These are phyloP conservation scores for Tylopilus intermedius DNA, from an alignment of 768 basidiomycete genomes.

Conservation along the genomic window DNA sequence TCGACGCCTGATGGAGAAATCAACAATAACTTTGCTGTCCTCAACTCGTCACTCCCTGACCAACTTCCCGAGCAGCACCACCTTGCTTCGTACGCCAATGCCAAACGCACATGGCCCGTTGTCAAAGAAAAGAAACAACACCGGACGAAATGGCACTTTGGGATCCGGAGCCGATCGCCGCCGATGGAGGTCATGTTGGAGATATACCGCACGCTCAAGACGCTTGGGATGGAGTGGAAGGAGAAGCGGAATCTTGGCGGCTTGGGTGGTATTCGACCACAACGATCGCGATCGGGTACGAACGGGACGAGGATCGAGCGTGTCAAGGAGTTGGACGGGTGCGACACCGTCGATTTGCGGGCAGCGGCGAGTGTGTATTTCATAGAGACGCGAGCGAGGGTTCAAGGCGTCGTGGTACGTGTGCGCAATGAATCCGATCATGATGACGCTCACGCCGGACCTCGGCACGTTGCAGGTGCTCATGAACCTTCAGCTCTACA, in stretches of 20 bases:
- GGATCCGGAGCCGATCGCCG: constrained; percentile 87
- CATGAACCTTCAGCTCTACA: constrained; percentile 97
- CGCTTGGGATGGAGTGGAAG: constrained; percentile 96
- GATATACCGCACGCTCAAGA: constrained; percentile 89
- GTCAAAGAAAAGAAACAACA: constrained; percentile 65
- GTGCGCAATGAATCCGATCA: not conserved
- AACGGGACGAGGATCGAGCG: constrained; percentile 53
- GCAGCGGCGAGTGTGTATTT: constrained; percentile 80
- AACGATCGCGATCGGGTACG: constrained; percentile 31
- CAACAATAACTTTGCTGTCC: constrained; percentile 78
- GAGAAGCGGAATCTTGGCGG: constrained; percentile 79
- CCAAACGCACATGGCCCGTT: constrained; percentile 36
- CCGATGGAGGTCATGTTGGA: constrained; percentile 99
- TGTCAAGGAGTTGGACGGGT: constrained; percentile 56
- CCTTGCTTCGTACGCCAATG: constrained; percentile 62
- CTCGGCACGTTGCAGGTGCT: constrained; percentile 56
- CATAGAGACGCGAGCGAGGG: constrained; percentile 87
- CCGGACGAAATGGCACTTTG: constrained; percentile 95
- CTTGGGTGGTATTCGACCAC: constrained; percentile 46
- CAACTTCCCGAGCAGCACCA: constrained; percentile 62
- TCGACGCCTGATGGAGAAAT: constrained; percentile 40
- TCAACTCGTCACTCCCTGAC: constrained; percentile 78
- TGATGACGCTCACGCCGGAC: not conserved
- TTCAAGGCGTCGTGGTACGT: constrained; percentile 87
- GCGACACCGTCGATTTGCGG: constrained; percentile 55